phyloP scores from a whole-genome alignment of 805 yeast species.

The Wickerhamiella sorbophila region DNA sequence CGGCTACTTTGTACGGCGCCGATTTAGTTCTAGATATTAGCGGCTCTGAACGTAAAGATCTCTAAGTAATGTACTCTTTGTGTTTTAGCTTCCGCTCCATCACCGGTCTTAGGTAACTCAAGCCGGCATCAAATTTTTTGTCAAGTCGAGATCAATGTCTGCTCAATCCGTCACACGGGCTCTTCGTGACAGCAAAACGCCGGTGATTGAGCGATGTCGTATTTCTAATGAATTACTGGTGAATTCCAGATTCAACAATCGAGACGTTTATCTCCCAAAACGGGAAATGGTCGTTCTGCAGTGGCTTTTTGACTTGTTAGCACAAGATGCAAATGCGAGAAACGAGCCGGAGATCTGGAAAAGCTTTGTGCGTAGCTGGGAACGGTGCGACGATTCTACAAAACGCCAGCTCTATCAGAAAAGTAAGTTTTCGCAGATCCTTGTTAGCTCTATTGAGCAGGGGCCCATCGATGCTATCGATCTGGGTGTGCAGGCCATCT shows the following conservation, averaged over 20 bases:
- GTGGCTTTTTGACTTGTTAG: conserved; percentile 24
- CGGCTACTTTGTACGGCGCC: not conserved
- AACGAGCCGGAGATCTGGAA: conserved; percentile 14
- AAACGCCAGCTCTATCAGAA: conserved; percentile 8
- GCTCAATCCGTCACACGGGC: conserved; percentile 23
- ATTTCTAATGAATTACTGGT: conserved; percentile 14
- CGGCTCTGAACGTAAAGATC: not conserved
- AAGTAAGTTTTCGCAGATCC: conserved; percentile 6
- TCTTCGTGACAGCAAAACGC: conserved; percentile 18
- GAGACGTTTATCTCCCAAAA: conserved; percentile 21
- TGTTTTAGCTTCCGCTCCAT: no score
- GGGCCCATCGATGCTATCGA: not conserved
- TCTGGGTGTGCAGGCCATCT: not conserved
- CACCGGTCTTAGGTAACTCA: no score
- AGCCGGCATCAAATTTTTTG: no score
- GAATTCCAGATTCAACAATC: conserved; percentile 6
- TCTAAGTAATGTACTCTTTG: not conserved
- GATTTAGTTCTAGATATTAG: not conserved
- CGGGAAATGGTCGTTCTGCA: conserved; percentile 23
- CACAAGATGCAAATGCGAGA: conserved; percentile 12
- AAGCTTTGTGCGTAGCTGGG: conserved; percentile 9
- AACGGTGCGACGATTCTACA: conserved; percentile 1
- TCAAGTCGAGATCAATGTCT: no score
- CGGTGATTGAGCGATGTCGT: conserved; percentile 12
- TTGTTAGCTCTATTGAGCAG: not conserved